Percentiles rank a stretch among this genome's conserved stretches.
phyloP scores from a whole-genome alignment of 768 basidiomycete species.

The Suillus cothurnatus region DNA sequence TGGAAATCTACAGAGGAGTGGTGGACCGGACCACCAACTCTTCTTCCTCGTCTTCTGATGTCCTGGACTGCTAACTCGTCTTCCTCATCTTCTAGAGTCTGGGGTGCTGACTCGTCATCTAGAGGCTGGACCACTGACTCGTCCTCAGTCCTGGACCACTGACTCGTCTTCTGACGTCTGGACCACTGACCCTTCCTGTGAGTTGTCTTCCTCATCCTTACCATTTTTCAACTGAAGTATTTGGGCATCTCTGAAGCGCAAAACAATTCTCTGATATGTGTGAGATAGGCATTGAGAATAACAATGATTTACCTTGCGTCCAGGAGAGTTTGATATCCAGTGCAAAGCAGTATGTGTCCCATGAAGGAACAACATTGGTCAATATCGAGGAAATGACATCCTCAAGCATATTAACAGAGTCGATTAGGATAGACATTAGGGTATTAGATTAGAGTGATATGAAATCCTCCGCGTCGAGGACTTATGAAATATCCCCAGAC shows the following conservation, averaged over 20 bases:
- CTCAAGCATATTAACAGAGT: neutral
- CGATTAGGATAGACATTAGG: neutral
- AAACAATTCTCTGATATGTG: neutral
- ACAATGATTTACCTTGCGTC: conserved; percentile 2
- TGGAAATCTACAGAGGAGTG: neutral
- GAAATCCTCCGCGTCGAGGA: neutral
- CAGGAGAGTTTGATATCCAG: neutral
- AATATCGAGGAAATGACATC: conserved; percentile 7
- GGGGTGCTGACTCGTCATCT: too few species aligned
- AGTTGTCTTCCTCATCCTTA: neutral
- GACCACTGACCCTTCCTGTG: neutral
- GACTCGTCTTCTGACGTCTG: too few species aligned
- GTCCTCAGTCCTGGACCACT: too few species aligned
- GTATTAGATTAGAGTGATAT: neutral
- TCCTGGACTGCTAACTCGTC: too few species aligned
- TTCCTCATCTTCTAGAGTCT: too few species aligned
- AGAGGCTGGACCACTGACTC: too few species aligned
- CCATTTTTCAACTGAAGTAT: neutral
- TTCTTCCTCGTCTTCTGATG: too few species aligned
- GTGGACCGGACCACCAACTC: neutral
- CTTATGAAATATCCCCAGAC: conserved; percentile 2
- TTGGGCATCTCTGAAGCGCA: neutral
- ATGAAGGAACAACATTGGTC: neutral
- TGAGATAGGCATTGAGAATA: neutral
- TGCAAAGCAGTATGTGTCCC: conserved; percentile 6